Conservation (phyloP, 129 eudicot genomes). For the Artemisia tridentata region DNA sequence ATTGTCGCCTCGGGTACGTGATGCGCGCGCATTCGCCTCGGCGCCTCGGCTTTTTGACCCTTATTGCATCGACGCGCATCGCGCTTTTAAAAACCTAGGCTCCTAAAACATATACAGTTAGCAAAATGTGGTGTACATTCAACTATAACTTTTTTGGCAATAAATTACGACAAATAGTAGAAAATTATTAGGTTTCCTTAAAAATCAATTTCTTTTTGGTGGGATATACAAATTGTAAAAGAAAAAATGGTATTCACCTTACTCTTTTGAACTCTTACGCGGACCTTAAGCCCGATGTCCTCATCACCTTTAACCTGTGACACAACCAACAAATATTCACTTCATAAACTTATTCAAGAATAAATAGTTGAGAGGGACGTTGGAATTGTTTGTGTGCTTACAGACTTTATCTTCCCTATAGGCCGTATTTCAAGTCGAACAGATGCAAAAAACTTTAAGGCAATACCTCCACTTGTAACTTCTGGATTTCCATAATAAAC, state of each 20-base stretch:
- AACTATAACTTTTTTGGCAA: background rate
- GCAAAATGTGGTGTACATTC: background rate
- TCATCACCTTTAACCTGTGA: slow-evolving; percentile 88
- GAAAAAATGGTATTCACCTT: slow-evolving; percentile 50
- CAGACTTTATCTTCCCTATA: slow-evolving; percentile 97
- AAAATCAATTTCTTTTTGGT: background rate
- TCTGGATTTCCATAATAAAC: slow-evolving; percentile 99
- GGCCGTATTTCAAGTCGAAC: slow-evolving; percentile 99
- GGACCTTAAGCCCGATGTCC: slow-evolving; percentile 87
- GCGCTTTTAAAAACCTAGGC: no score
- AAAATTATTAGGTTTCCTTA: background rate
- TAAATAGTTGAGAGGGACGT: slow-evolving; percentile 3
- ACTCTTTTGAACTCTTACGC: slow-evolving; percentile 99
- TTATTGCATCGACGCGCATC: no score
- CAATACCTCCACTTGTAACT: slow-evolving; percentile 99
- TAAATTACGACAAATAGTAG: background rate
- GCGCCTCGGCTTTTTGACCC: no score
- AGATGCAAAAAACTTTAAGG: slow-evolving; percentile 97
- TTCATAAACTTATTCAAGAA: background rate
- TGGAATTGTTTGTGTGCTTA: slow-evolving; percentile 43
- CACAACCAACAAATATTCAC: slow-evolving; percentile 18
- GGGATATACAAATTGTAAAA: background rate
- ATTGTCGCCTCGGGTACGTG: no score
- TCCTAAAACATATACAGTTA: slow-evolving; percentile 33
- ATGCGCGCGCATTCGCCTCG: no score